Evolutionary conservation across 1,139 yeast species (phyloP), one percentile per base, ranked within the genome.

Genomic region (Candida neerlandica): DNA sequence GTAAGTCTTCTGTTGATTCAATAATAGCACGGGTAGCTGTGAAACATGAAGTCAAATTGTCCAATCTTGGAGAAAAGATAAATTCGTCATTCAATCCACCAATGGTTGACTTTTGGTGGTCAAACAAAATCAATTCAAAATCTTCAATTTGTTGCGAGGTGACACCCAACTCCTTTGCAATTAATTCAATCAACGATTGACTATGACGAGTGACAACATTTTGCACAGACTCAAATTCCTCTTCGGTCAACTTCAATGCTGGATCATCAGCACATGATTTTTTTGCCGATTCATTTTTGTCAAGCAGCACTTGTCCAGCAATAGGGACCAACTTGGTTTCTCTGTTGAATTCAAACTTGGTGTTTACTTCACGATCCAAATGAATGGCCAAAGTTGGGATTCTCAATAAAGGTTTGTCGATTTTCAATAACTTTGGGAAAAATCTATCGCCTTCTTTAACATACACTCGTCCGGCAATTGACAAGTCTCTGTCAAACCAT

Each of bases 381-480:
- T 94, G 99, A 55, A 94, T 92, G 15, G 99, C 99, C 65, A 94
- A 77, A 1, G 97, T 91, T 39, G 98, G 99, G 51, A 94, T 92
- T 63, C 97, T 83, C 62, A 94, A 76, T 51, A 94, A 70, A 1
- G 99, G 97, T 65, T 81, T 87, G 58, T 88, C 84, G 55, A 94
- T 78, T 66, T 90, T 89, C 55, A 94, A 81, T 54, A 94, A 75
- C 61, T 78, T 84, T 1, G 96, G 84, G 39, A 81, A 79, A 54
- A 71, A 78, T 46, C 79, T 70, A 16, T 81, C 85, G 40, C 72
- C 85, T 14, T 71, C 73, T 30, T 68, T 66, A 38, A 80, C 79
- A 63, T 86, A 85, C 1, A 94, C 96, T 56, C 98, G 78, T 14
- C 99, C 99, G 7, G 98, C 98, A 52, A 92, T 75, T 33, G 96